Percentiles rank a stretch among this genome's conserved stretches.
phyloP scores from a whole-genome alignment of 169 alveolate species.

The Plasmodium gaboni region DNA sequence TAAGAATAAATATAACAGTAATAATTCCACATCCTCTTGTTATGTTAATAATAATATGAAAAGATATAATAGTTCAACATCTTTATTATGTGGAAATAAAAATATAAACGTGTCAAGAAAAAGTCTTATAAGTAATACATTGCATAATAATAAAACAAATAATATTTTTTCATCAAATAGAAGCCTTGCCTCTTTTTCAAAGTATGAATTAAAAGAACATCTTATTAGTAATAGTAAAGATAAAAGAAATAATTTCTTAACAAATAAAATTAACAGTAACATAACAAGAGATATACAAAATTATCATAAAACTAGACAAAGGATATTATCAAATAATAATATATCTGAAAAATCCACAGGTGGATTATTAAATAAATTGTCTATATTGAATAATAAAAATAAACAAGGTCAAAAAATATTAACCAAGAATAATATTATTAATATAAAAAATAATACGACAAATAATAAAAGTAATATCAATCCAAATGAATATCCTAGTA shows the following conservation, averaged over 20 bases:
- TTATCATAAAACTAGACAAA: conserved; percentile 34
- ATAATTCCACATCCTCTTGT: not conserved
- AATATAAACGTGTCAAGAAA: too few species aligned
- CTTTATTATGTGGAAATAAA: not conserved
- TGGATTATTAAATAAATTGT: not conserved
- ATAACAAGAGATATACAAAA: conserved; percentile 42
- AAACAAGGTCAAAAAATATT: not conserved
- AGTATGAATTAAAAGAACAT: conserved; percentile 31
- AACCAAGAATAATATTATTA: too few species aligned
- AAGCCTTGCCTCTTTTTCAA: conserved; percentile 51
- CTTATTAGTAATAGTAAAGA: conserved; percentile 44
- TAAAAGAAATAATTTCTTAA: conserved; percentile 12
- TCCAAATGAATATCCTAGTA: not conserved
- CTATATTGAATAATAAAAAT: not conserved
- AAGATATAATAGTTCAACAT: not conserved
- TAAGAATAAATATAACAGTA: too few species aligned
- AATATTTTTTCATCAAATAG: conserved; percentile 23
- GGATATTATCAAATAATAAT: conserved; percentile 14
- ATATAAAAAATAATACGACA: too few species aligned
- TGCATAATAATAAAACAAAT: not conserved
- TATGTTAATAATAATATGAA: not conserved
- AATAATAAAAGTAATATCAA: not conserved
- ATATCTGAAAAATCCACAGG: not conserved
- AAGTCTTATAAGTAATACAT: not conserved
- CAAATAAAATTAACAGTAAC: conserved; percentile 39